Evolutionary conservation across 495 filamentous ascomycete genomes (phyloP).

Genomic region (Stereocaulon alpinum): DNA sequence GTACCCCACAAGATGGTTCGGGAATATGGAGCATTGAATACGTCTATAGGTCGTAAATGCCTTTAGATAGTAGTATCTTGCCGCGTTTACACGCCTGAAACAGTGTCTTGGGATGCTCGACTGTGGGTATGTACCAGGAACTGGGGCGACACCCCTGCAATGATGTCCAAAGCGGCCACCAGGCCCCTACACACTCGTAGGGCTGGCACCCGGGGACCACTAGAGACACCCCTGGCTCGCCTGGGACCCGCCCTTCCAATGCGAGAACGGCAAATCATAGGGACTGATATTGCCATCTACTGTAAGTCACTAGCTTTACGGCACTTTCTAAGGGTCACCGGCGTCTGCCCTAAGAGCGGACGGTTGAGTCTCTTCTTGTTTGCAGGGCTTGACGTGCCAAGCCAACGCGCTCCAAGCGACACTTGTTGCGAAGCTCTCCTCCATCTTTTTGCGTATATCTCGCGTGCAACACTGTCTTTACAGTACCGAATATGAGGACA

Average conservation of each 20-base stretch:
- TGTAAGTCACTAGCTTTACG: neutral
- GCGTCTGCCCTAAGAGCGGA: neutral
- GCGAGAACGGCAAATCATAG: too few species aligned
- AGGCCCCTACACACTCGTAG: neutral
- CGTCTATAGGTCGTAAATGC: neutral
- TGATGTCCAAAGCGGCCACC: neutral
- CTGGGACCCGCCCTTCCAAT: too few species aligned
- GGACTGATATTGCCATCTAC: too few species aligned
- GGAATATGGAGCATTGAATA: neutral
- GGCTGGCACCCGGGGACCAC: neutral
- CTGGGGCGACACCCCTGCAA: neutral
- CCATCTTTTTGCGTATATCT: neutral
- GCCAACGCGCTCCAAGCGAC: neutral
- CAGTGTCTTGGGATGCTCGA: neutral
- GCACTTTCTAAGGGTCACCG: neutral
- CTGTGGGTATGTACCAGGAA: neutral
- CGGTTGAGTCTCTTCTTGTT: too few species aligned
- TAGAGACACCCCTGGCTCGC: too few species aligned
- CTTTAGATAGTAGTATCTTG: neutral
- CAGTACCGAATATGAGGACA: conserved; percentile 8
- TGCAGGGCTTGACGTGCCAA: neutral
- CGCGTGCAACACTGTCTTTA: conserved; percentile 2
- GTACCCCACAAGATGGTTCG: neutral
- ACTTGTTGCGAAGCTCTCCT: conserved; percentile 4
- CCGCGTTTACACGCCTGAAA: neutral